phyloP scores from a whole-genome alignment of 73 alveolate species.

The Paramecium sexaurelia region DNA sequence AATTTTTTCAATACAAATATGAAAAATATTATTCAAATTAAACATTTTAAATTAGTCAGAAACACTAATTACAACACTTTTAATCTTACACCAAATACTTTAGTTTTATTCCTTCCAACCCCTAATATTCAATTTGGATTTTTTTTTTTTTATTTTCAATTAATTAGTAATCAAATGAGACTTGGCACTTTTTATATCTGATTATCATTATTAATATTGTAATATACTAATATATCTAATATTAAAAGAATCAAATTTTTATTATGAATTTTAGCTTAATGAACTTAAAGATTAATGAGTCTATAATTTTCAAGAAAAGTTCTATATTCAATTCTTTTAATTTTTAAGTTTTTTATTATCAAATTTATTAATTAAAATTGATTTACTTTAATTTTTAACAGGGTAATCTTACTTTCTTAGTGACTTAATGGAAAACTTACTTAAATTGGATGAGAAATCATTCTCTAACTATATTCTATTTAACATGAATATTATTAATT shows the following conservation, averaged over 20 bases:
- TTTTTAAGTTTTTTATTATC: background rate
- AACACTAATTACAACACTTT: background rate
- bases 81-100: background rate
- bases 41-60: background rate
- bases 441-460: background rate
- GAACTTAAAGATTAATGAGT: background rate
- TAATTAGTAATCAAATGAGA: background rate
- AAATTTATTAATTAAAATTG: background rate
- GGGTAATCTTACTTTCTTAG: background rate
- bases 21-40: background rate
- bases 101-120: too few relatives aligned
- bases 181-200: background rate
- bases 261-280: background rate
- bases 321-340: background rate
- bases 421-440: background rate
- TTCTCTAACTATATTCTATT: background rate
- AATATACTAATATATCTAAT: background rate
- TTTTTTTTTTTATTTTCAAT: background rate
- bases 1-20: background rate
- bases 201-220: background rate
- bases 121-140: too few relatives aligned
- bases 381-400: background rate
- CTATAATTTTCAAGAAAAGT: background rate
- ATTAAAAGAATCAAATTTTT: background rate
- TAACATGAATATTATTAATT: background rate